phyloP scores from a whole-genome alignment of 805 yeast genomes.

The Jamesozyma hellenica region DNA sequence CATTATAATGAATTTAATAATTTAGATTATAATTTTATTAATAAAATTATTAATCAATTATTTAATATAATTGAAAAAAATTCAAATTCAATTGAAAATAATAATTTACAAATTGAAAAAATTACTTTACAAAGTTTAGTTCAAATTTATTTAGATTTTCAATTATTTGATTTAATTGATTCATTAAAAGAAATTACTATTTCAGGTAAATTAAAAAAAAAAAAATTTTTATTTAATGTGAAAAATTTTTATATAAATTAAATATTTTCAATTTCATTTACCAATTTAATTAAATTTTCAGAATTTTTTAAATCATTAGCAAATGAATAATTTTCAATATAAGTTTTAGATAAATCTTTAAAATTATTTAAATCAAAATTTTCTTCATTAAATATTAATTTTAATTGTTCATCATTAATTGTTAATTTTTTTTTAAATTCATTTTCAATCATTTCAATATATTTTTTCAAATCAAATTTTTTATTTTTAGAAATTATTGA shows the following conservation, averaged over 20 bases:
- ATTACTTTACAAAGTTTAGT: slow-evolving; percentile 13
- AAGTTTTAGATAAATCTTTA: neutral
- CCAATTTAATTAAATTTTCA: neutral
- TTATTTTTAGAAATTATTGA: neutral
- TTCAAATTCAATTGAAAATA: neutral
- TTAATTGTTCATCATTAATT: neutral
- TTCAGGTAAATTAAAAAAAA: neutral
- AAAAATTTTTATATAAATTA: neutral
- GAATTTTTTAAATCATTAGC: neutral
- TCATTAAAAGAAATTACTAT: neutral
- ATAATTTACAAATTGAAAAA: slow-evolving; percentile 3
- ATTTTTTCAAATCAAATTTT: neutral
- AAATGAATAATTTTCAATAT: neutral
- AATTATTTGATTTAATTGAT: slow-evolving; percentile 1
- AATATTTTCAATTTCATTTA: neutral
- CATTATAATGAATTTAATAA: neutral
- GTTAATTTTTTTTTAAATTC: neutral
- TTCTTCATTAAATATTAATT: neutral
- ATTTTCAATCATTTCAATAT: neutral
- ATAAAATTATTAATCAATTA: neutral
- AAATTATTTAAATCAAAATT: neutral
- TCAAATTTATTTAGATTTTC: slow-evolving; percentile 14
- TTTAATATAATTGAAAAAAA: slow-evolving; percentile 5
- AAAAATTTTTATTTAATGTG: neutral
- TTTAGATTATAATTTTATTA: slow-evolving; percentile 3